Evolutionary conservation across 169 alveolate species (phyloP).

Genomic region (Toxoplasma gondii): DNA sequence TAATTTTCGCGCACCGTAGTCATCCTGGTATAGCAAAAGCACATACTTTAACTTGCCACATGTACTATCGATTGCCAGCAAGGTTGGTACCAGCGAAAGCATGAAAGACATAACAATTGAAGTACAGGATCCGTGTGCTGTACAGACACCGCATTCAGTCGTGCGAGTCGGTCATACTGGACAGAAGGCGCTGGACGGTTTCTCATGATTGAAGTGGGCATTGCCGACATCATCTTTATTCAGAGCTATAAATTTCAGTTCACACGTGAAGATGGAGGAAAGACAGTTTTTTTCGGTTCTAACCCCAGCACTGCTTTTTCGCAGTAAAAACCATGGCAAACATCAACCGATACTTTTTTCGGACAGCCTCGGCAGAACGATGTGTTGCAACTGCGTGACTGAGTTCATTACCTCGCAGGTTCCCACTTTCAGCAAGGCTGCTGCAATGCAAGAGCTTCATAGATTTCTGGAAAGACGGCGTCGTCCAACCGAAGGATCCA

Average conservation of each 20-base stretch:
- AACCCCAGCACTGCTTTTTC: conserved; percentile 29
- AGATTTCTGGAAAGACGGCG: neutral
- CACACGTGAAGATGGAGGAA: neutral
- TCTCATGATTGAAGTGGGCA: too few relatives aligned
- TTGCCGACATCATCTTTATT: too few relatives aligned
- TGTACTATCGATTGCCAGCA: too few relatives aligned
- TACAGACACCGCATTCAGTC: neutral
- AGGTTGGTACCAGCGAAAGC: too few relatives aligned
- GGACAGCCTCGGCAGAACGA: conserved; percentile 36
- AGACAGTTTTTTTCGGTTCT: neutral
- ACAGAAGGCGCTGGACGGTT: too few relatives aligned
- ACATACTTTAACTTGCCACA: too few relatives aligned
- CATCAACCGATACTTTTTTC: neutral
- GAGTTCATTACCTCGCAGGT: conserved; percentile 3
- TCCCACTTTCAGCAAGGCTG: conserved; percentile 18
- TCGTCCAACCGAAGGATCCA: neutral
- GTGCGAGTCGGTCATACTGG: too few relatives aligned
- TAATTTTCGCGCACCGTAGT: too few relatives aligned
- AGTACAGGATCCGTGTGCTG: neutral
- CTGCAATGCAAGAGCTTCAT: conserved; percentile 9
- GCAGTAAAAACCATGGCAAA: conserved; percentile 19
- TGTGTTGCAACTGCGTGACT: conserved; percentile 56
- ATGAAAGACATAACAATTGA: too few relatives aligned
- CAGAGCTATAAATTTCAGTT: too few relatives aligned
- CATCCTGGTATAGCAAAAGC: too few relatives aligned